These are phyloP conservation scores for Aspergillus quadricinctus DNA, from an alignment of 2,329 filamentous ascomycete species.

Conservation along the genomic window DNA sequence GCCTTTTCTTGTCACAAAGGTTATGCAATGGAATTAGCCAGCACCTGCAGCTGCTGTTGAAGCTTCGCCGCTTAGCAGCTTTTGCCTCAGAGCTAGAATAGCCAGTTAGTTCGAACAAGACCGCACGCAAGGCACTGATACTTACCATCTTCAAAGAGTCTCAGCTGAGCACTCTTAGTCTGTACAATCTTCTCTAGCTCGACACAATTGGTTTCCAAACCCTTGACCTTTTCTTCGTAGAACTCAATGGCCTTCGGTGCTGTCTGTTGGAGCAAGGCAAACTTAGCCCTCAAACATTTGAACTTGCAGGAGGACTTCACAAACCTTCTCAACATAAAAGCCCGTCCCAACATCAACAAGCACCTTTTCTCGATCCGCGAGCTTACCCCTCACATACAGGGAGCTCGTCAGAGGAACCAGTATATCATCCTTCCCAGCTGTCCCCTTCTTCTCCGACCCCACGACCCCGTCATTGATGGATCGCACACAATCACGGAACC, in stretches of 20 bases:
- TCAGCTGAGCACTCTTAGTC: constrained; percentile 76
- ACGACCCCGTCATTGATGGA: constrained; percentile 63
- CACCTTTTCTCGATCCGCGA: constrained; percentile 70
- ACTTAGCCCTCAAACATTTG: constrained; percentile 4
- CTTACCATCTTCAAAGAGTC: constrained; percentile 82
- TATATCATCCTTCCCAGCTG: constrained; percentile 48
- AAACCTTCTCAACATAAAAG: constrained; percentile 88
- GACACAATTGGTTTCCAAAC: constrained; percentile 60
- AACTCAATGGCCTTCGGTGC: constrained; percentile 61
- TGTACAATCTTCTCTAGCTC: constrained; percentile 66
- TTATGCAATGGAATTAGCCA: constrained; percentile 11
- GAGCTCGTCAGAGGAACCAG: constrained; percentile 94
- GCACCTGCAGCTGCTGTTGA: constrained; percentile 27
- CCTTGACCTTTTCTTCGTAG: constrained; percentile 64
- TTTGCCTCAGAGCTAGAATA: constrained; percentile 47
- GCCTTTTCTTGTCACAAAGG: neutral
- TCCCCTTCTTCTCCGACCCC: constrained; percentile 31
- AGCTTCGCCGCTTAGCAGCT: constrained; percentile 45
- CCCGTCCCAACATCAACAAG: constrained; percentile 92
- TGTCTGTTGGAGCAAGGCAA: constrained; percentile 33
- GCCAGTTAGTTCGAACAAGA: constrained; percentile 14
- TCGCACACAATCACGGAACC: constrained; percentile 84
- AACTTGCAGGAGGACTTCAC: constrained; percentile 4
- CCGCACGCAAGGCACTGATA: constrained; percentile 6
- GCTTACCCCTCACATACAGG: constrained; percentile 81